Percentiles rank a stretch among this genome's conserved stretches.
Evolutionary conservation across 2,329 filamentous ascomycete species (phyloP).

Genomic region (Penicillium sp.): DNA sequence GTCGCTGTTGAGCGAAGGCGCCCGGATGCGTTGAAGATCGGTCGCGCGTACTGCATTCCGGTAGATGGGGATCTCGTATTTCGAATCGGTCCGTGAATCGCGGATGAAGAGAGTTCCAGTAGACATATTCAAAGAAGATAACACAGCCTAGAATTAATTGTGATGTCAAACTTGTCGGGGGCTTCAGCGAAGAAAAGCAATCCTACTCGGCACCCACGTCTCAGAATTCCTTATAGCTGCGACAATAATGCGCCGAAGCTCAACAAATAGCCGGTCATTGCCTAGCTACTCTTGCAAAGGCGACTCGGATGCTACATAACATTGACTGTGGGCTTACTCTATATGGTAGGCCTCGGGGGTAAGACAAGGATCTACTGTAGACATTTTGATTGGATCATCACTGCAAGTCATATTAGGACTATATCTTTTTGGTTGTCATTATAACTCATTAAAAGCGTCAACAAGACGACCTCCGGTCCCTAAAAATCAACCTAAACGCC

Average conservation of each 20-base stretch:
- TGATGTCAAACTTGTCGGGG: neutral
- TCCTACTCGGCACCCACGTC: neutral
- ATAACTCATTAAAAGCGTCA: neutral
- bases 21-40: conserved; percentile 32
- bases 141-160: neutral
- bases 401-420: neutral
- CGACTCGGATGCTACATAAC: neutral
- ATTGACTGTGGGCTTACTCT: neutral
- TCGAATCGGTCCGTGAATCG: conserved; percentile 30
- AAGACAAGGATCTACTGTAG: neutral
- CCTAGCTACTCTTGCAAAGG: neutral
- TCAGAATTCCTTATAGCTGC: neutral
- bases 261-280: neutral
- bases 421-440: neutral
- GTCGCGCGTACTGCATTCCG: conserved; percentile 30
- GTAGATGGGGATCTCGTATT: conserved; percentile 32
- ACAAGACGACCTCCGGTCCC: neutral
- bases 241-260: neutral
- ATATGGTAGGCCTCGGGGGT: neutral
- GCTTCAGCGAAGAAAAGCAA: neutral
- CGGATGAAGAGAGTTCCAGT: conserved; percentile 20
- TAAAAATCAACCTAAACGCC: neutral
- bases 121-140: conserved; percentile 7
- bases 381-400: neutral
- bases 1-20: conserved; percentile 12